Percentiles rank a stretch among this genome's conserved stretches.
Evolutionary conservation across 257 asterid species (phyloP).

Genomic region (Sherardia arvensis): DNA sequence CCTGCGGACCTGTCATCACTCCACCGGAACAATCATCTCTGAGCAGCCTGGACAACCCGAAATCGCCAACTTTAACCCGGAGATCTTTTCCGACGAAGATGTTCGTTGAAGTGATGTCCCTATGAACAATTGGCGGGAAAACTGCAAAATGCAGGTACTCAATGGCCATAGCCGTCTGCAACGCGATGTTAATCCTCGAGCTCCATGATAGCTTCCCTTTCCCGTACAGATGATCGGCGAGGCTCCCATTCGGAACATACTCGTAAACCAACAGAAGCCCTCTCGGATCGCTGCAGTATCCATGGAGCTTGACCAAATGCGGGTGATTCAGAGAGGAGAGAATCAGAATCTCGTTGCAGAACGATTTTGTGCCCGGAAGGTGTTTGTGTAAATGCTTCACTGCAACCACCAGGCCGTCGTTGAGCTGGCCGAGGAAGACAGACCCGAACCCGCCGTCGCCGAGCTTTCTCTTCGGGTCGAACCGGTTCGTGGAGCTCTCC

Average conservation of each 20-base stretch:
- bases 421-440: slow-evolving; percentile 72
- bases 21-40: slow-evolving; percentile 47
- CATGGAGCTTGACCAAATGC: slow-evolving; percentile 78
- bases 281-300: slow-evolving; percentile 94
- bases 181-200: slow-evolving; percentile 66
- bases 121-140: slow-evolving; percentile 73
- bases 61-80: slow-evolving; percentile 85
- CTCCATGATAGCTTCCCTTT: slow-evolving; percentile 49
- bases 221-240: slow-evolving; percentile 85
- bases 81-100: slow-evolving; percentile 77
- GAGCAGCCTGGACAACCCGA: slow-evolving; percentile 77
- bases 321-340: slow-evolving; percentile 76
- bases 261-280: slow-evolving; percentile 79
- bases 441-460: slow-evolving; percentile 98
- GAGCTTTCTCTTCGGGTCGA: slow-evolving; percentile 71
- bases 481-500: slow-evolving; percentile 55
- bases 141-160: slow-evolving; percentile 85
- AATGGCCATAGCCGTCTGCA: slow-evolving; percentile 65
- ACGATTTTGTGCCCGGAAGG: slow-evolving; percentile 44
- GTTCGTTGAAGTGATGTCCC: slow-evolving; percentile 83
- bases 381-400: slow-evolving; percentile 83
- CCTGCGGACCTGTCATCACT: slow-evolving; percentile 96
- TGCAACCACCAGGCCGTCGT: slow-evolving; percentile 60
- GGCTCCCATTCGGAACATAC: slow-evolving; percentile 80
- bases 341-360: slow-evolving; percentile 85